Percentiles rank a stretch among this genome's conserved stretches.
These are phyloP conservation scores for Kwoniella newhampshirensis DNA, from an alignment of 768 basidiomycete species.

Conservation along the genomic window DNA sequence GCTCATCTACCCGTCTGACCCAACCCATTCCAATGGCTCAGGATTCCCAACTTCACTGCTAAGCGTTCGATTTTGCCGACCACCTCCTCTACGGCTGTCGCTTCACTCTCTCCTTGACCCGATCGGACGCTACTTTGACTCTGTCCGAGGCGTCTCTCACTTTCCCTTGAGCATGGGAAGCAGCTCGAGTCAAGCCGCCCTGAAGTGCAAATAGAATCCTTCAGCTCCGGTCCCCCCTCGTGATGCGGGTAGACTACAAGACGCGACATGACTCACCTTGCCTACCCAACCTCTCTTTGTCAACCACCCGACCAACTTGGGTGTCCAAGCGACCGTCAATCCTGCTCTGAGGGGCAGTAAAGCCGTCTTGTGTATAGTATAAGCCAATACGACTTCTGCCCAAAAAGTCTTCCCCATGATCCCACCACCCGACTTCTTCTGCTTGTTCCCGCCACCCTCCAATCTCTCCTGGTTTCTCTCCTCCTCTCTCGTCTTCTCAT, in stretches of 20 bases:
- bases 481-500: slow-evolving; percentile 27
- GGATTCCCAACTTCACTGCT: background rate
- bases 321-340: slow-evolving; percentile 80
- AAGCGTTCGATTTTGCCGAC: too few species aligned
- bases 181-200: slow-evolving; percentile 34
- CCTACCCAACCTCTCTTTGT: slow-evolving; percentile 73
- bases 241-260: too few species aligned
- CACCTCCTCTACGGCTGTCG: too few species aligned
- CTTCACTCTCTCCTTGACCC: slow-evolving; percentile 17
- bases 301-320: slow-evolving; percentile 81
- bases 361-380: slow-evolving; percentile 91
- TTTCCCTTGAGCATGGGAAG: slow-evolving; percentile 35
- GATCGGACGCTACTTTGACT: slow-evolving; percentile 11
- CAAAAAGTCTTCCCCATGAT: slow-evolving; percentile 66
- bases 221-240: too few species aligned
- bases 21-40: too few species aligned
- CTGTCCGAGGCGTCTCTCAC: slow-evolving; percentile 22
- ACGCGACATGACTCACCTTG: slow-evolving; percentile 49
- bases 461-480: slow-evolving; percentile 20
- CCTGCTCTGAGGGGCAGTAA: slow-evolving; percentile 87
- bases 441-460: background rate
- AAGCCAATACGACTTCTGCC: slow-evolving; percentile 89
- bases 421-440: background rate
- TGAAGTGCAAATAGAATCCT: slow-evolving; percentile 3
- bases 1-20: too few species aligned